Evolutionary conservation across 805 yeast genomes (phyloP).

Genomic region (Candida anglica): DNA sequence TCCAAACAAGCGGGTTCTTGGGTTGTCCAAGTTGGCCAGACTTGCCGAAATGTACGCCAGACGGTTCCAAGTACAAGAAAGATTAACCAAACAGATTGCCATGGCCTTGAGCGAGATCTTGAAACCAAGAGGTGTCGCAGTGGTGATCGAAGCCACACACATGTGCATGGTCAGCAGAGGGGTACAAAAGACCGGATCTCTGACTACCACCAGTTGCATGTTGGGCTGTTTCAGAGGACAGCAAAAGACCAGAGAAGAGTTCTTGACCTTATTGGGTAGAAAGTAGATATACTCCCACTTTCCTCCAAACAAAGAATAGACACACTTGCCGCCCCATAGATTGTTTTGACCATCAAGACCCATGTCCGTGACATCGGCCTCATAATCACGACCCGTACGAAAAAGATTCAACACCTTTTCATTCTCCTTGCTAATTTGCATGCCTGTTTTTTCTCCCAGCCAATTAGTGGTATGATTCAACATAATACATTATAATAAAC

Average conservation of each 20-base stretch:
- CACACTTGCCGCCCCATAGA: too few relatives aligned
- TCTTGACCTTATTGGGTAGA: conserved; percentile 74
- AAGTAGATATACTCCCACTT: too few relatives aligned
- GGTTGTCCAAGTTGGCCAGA: conserved; percentile 88
- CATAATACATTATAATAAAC: too few relatives aligned
- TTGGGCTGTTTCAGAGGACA: conserved; percentile 91
- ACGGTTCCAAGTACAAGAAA: conserved; percentile 95
- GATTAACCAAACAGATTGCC: conserved; percentile 95
- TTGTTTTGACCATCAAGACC: too few relatives aligned
- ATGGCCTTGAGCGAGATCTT: conserved; percentile 89
- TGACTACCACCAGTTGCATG: conserved; percentile 95
- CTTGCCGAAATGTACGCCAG: conserved; percentile 96
- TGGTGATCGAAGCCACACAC: conserved; percentile 94
- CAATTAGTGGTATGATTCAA: too few relatives aligned
- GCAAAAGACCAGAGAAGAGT: conserved; percentile 95
- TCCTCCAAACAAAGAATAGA: too few relatives aligned
- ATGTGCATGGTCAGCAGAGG: conserved; percentile 99
- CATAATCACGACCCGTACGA: neutral
- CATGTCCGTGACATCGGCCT: too few relatives aligned
- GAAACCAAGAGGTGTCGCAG: conserved; percentile 96
- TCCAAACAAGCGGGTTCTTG: conserved; percentile 89
- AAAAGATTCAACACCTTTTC: neutral
- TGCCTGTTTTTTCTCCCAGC: too few relatives aligned
- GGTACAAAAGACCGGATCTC: conserved; percentile 90
- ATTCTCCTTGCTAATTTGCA: too few relatives aligned